phyloP scores from a whole-genome alignment of 2,329 filamentous ascomycete species.

The Penicillium sp. region DNA sequence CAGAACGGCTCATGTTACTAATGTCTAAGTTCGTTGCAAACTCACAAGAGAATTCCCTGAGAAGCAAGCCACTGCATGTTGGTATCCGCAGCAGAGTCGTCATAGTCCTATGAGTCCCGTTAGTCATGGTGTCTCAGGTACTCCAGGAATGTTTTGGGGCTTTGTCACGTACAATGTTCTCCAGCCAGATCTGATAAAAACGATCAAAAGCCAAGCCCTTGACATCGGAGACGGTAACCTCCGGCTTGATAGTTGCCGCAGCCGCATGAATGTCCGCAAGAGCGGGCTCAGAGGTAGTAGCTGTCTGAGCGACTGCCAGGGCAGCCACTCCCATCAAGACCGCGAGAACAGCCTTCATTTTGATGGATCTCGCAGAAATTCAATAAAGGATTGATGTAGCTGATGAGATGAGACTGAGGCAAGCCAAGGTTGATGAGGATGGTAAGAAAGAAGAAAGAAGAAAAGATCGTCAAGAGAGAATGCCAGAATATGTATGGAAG shows the following conservation, averaged over 20 bases:
- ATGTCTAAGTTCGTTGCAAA: not conserved
- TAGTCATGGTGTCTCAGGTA: not conserved
- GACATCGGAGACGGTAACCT: constrained; percentile 55
- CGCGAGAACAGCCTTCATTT: constrained; percentile 39
- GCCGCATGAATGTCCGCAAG: constrained; percentile 23
- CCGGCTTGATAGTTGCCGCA: constrained; percentile 51
- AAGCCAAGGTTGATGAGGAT: not conserved
- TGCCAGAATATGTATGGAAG: not conserved
- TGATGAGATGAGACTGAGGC: not conserved
- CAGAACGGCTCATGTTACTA: not conserved
- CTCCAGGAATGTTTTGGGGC: not conserved
- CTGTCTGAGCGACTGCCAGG: constrained; percentile 19
- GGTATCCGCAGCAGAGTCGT: constrained; percentile 53
- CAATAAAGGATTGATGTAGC: not conserved
- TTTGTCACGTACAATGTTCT: constrained; percentile 53
- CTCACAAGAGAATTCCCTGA: constrained; percentile 50
- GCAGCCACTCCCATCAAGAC: constrained; percentile 19
- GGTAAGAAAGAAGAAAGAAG: not conserved
- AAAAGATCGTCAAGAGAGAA: not conserved
- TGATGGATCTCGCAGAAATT: not conserved
- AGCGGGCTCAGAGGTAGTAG: constrained; percentile 23
- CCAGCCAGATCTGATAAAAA: constrained; percentile 64
- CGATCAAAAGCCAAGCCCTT: constrained; percentile 65
- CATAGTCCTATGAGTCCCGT: constrained; percentile 42
- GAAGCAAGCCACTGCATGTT: constrained; percentile 26